A percentile compares a stretch with the other conserved stretches of the same genome.
Evolutionary conservation across 305 asterid genomes (phyloP).

Genomic region (Fraxinus albicans): DNA sequence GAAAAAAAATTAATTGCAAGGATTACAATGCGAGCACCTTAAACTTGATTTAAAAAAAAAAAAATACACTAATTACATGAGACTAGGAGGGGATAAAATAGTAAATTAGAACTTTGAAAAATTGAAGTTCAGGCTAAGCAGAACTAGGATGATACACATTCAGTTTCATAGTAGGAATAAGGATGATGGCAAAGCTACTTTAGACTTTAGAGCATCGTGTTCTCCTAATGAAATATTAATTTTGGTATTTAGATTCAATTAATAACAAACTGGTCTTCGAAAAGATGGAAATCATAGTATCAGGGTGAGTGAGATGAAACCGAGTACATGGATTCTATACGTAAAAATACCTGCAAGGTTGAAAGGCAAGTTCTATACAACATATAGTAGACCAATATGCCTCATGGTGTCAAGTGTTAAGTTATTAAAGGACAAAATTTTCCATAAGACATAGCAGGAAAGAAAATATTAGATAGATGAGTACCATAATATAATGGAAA

Average conservation of each 20-base stretch:
- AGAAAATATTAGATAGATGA: neutral
- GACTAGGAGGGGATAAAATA: neutral
- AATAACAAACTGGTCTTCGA: neutral
- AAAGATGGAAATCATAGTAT: neutral
- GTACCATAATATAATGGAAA: neutral
- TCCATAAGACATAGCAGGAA: neutral
- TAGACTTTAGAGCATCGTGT: neutral
- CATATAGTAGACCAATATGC: neutral
- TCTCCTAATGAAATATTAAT: neutral
- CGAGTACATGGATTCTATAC: neutral
- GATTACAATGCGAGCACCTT: neutral
- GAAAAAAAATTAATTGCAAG: neutral
- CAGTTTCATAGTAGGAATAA: neutral
- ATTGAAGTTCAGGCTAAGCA: neutral
- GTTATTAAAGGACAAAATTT: neutral
- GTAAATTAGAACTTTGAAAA: neutral
- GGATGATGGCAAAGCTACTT: neutral
- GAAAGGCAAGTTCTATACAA: neutral
- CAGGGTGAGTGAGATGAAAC: neutral
- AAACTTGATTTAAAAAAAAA: neutral
- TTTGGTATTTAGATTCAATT: neutral
- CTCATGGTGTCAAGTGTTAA: neutral
- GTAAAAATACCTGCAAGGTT: neutral
- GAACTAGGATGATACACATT: neutral
- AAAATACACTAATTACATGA: neutral